phyloP scores from a whole-genome alignment of 768 basidiomycete genomes.

The Gymnopilus junonius region DNA sequence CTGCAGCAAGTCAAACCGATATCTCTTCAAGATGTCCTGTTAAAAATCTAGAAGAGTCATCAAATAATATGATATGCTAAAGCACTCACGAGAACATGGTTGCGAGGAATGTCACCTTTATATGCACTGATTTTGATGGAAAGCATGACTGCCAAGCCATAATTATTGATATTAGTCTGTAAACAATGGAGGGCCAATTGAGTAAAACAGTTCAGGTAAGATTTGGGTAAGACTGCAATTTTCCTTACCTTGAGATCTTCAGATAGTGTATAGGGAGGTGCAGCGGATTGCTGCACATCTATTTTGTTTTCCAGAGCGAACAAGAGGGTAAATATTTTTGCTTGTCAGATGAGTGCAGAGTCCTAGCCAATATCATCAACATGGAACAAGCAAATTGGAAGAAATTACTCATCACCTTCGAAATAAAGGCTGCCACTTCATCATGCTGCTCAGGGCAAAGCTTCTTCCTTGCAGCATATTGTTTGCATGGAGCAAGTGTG shows the following conservation, averaged over 20 bases:
- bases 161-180: conserved; percentile 22
- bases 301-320: conserved; percentile 17
- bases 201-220: neutral
- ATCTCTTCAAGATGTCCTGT: conserved; percentile 9
- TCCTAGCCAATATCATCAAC: conserved; percentile 16
- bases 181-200: neutral
- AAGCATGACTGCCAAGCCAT: conserved; percentile 19
- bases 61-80: neutral
- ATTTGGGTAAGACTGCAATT: neutral
- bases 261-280: conserved; percentile 16
- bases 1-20: conserved; percentile 8
- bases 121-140: conserved; percentile 21
- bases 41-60: neutral
- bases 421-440: conserved; percentile 7
- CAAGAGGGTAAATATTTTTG: conserved; percentile 14
- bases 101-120: conserved; percentile 17
- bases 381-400: neutral
- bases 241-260: conserved; percentile 19
- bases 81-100: conserved; percentile 14
- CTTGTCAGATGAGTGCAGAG: conserved; percentile 15
- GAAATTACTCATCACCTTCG: conserved; percentile 6
- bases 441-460: conserved; percentile 13
- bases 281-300: conserved; percentile 15
- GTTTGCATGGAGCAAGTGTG: neutral
- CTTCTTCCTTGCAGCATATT: conserved; percentile 10